Base-by-base conservation (phyloP, 2,329 filamentous ascomycete species). In the Chaetomiaceae sp. region DNA sequence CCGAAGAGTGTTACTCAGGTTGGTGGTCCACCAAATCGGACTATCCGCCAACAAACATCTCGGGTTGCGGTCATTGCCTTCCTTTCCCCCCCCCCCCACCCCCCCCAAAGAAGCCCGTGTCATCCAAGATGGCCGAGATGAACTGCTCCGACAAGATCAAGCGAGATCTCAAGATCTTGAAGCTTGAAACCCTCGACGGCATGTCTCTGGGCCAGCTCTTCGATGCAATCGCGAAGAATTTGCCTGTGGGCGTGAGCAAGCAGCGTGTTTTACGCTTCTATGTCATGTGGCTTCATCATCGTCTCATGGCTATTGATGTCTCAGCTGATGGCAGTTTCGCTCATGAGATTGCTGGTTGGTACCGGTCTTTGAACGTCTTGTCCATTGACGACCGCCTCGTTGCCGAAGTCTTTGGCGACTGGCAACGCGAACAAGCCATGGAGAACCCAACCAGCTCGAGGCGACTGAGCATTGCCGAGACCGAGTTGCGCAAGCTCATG, bases 211-310 rank as follows among this genome's bases (percentile, higher is more conserved):
- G 41, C 6, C 32, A 53, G 30, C 43, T 61, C 18, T 14, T 20
- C 10, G 16, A 37, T 1, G 32, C 36, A 13, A 37, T 60, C 2
- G 21, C 37, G 1, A 34, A 41, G 30, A 48, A 44, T 3, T 23
- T 56, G 14, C 53, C 58, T 5, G 21, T 37, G 10, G 33, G 53
- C 1, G 25, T 51, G 25, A 52, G 50, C 16, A 44, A 50, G 27
- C 30, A 21, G 2, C 49, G 48, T 16, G 18, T 48, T 11, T 47
- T 62, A n/a, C 43, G 52, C 29, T 30, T 55, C 27, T 62, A 51
- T 25, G 20, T 53, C 18, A 43, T 47, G 52, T 62, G 60, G 61
- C 59, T 64, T 4, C 44, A 54, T 20, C 47, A 51, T 6, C 54
- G 49, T 7, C 54, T 62, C 43, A 29, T 42, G 13, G 20, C 16